Conservation (phyloP, 106 monocot species). For the Hemerocallis citrina region DNA sequence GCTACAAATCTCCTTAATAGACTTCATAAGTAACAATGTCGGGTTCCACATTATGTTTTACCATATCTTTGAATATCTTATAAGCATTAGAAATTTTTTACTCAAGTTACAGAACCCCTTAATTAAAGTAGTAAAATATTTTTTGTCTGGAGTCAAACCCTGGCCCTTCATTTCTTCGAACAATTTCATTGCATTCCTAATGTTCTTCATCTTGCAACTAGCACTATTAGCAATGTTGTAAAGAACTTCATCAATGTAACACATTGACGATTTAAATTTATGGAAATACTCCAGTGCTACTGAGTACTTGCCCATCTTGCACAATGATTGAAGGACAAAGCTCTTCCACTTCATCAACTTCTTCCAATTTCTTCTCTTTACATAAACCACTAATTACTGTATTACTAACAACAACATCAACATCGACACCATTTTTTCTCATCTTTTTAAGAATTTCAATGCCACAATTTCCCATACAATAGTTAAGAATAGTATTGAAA, state of each 20-base stretch:
- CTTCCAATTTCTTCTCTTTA: conserved; percentile 24
- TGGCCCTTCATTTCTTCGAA: conserved; percentile 53
- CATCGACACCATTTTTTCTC: conserved; percentile 6
- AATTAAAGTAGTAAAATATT: conserved; percentile 73
- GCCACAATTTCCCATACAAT: conserved; percentile 35
- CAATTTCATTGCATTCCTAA: conserved; percentile 38
- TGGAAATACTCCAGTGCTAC: conserved; percentile 39
- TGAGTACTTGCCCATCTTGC: conserved; percentile 25
- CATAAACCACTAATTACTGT: conserved; percentile 54
- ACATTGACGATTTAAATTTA: conserved; percentile 31
- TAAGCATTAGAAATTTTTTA: conserved; percentile 43
- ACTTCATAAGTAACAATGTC: conserved; percentile 47
- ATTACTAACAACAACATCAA: conserved; percentile 32
- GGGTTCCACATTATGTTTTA: conserved; percentile 44
- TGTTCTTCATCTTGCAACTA: conserved; percentile 50
- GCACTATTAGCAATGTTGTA: conserved; percentile 59
- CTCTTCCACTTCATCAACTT: conserved; percentile 53
- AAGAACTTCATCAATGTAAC: conserved; percentile 39
- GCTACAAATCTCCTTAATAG: conserved; percentile 42
- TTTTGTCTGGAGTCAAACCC: conserved; percentile 44
- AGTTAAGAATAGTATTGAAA: too few relatives aligned
- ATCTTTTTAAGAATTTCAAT: conserved; percentile 28
- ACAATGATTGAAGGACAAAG: conserved; percentile 36
- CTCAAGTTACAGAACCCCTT: conserved; percentile 54
- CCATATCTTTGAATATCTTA: conserved; percentile 47